Evolutionary conservation across 2,329 filamentous ascomycete genomes (phyloP).

Genomic region (Madurella mycetomatis): DNA sequence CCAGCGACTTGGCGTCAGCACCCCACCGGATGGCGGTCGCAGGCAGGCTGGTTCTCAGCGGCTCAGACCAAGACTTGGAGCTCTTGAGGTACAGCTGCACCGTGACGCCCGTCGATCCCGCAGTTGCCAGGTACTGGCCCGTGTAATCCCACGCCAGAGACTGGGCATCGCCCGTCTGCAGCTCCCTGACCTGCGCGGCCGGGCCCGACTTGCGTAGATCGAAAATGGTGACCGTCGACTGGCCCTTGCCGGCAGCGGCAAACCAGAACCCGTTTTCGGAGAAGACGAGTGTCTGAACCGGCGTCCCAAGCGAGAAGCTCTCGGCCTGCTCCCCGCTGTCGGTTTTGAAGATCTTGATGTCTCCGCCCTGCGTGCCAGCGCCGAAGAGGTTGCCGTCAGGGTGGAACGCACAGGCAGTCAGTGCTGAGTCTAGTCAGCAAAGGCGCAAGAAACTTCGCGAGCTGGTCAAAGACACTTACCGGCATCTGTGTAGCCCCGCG

Average conservation of each 20-base stretch:
- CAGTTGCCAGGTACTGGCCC: slow-evolving; percentile 84
- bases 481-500: slow-evolving; percentile 74
- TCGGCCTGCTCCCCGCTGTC: slow-evolving; percentile 74
- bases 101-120: slow-evolving; percentile 72
- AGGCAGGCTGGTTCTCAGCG: slow-evolving; percentile 66
- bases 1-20: slow-evolving; percentile 64
- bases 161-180: slow-evolving; percentile 78
- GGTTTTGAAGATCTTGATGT: slow-evolving; percentile 85
- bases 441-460: background rate
- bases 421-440: slow-evolving; percentile 46
- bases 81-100: slow-evolving; percentile 88
- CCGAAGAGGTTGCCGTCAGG: slow-evolving; percentile 95
- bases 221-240: slow-evolving; percentile 78
- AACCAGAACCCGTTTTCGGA: slow-evolving; percentile 98
- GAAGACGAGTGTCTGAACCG: slow-evolving; percentile 74
- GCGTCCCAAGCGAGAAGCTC: slow-evolving; percentile 63
- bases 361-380: slow-evolving; percentile 71
- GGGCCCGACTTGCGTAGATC: slow-evolving; percentile 90
- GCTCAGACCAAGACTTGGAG: slow-evolving; percentile 84
- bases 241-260: slow-evolving; percentile 72
- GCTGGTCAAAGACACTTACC: slow-evolving; percentile 50
- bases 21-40: slow-evolving; percentile 77
- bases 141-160: slow-evolving; percentile 90
- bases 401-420: slow-evolving; percentile 81
- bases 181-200: slow-evolving; percentile 72